Base-by-base conservation (phyloP, 176 grass and related monocot genomes). In the Melocanna baccifera region DNA sequence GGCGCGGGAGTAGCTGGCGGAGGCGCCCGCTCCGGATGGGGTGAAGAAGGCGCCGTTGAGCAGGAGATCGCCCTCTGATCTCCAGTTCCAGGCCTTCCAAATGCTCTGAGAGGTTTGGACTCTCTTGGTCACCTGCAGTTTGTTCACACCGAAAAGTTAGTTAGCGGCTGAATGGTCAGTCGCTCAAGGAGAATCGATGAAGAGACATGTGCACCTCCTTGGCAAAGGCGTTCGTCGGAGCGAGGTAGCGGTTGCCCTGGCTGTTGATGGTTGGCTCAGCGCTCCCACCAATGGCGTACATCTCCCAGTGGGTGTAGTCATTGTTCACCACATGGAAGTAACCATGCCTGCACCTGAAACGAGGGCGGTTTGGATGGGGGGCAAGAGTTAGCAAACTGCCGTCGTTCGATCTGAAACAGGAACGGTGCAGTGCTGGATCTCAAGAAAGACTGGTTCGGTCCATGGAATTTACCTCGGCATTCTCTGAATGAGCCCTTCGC, bases 61-160 rank as follows among this genome's bases (percentile, higher is more conserved):
- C 36, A 96, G 81, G 53, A 96, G 81, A 36, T 96, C 94, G 0
- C 94, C 94, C 81, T 96, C 94, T 10, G 94, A 96, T 63, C 94
- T 93, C 94, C 94, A 96, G 89, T 96, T 96, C 94, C 94, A 96
- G 77, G 73, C 13, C 84, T 96, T 87, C 94, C 94, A 96, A n/a
- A 72, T 47, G 57, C 26, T 75, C 36, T 80, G 52, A 2, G 28
- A 52, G 0, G 94, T 96, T 5, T 93, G 86, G 0, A 96, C 94
- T 4, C 94, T 93, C 86, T 96, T 96, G 11, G 94, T 96, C 15
- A 96, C 89, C 94, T 96, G 78, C 26, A 10, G 57, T 84, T 82
- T 34, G 14, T 37, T 15, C 50, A 18, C 3, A 13, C 34, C 40
- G 1, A 10, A 13, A 22, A 70, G 14, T 67, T 3, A 8, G 72